Base-by-base conservation (phyloP, 2,329 filamentous ascomycete genomes). In the Ascochyta koolunga region DNA sequence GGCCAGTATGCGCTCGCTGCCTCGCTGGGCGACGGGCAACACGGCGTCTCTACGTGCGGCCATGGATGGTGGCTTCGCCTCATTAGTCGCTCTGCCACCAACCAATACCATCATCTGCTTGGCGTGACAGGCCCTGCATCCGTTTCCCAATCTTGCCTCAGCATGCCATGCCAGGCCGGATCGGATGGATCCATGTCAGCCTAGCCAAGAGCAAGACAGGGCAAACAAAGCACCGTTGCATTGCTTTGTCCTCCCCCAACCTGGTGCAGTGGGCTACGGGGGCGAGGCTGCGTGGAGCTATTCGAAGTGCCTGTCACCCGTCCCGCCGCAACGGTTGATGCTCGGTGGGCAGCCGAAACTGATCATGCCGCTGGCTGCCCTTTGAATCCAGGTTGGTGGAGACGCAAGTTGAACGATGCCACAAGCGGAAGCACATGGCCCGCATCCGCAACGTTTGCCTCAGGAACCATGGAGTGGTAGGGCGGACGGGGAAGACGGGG, bases 401-500 rank as follows among this genome's bases (percentile, higher is more conserved):
- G 57, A 61, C 59, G 51, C 48, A 61, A 24, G 41, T 37, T 47
- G 60, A 64, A 62, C 62, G 58, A 59, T 64, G 55, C 52, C 61
- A 58, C 56, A 60, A 41, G 33, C 52, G 52, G 52, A 55, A 46
- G 46, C 41, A 41, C 42, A 54, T 50, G 22, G 58, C 58, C 60
- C 58, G 64, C 59, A 51, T 60, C 59, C 61, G 61, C 56, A 50
- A 54, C 50, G 50, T 59, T 57, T 65, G 35, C 41, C 31, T 45
- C 52, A 50, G 45, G 62, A 59, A 59, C 54, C 56, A 60, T 52
- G 51, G 56, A 49, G 50, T 55, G 38, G 57, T 55, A 61, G 60
- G 55, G 60, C 61, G 60, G 60, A 60, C 68, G 69, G 69, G 69
- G 63, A 64, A 63, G 61, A 61, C 54, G 54, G 53, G 48, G 47